Percentiles rank a stretch among this genome's conserved stretches.
phyloP scores from a whole-genome alignment of 495 filamentous ascomycete genomes.

The Aspergillus incahuasiensis region DNA sequence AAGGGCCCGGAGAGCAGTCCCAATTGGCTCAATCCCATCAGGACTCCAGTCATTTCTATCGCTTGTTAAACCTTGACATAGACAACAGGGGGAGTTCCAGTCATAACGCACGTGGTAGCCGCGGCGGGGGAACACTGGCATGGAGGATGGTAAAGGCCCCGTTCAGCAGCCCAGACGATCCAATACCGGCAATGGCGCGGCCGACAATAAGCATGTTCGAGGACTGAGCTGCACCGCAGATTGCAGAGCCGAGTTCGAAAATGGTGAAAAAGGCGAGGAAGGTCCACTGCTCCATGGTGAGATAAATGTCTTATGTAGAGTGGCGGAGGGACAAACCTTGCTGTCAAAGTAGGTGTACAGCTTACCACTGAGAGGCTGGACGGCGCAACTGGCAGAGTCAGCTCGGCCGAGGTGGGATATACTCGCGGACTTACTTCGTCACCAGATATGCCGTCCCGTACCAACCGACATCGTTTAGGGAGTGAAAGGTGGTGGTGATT shows the following conservation, averaged over 20 bases:
- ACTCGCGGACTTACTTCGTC: neutral
- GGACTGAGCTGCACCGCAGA: conserved; percentile 39
- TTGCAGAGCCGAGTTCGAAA: conserved; percentile 41
- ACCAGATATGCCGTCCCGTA: conserved; percentile 2
- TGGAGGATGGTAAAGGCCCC: conserved; percentile 50
- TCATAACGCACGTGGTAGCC: too few species aligned
- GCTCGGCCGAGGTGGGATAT: neutral
- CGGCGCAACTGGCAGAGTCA: conserved; percentile 19
- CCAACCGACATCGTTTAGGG: neutral
- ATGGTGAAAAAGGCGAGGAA: conserved; percentile 34
- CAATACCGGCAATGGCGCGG: conserved; percentile 41
- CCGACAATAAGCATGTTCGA: conserved; percentile 44
- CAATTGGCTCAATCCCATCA: conserved; percentile 26
- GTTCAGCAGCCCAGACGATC: conserved; percentile 44
- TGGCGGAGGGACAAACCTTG: neutral
- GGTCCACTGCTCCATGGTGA: conserved; percentile 9
- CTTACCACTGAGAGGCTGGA: neutral
- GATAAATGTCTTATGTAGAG: too few species aligned
- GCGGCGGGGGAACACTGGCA: conserved; percentile 22
- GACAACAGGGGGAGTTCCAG: too few species aligned
- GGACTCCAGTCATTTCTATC: neutral
- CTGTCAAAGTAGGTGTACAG: neutral
- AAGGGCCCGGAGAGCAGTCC: conserved; percentile 48
- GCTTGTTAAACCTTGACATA: too few species aligned
- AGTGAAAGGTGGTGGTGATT: conserved; percentile 41